A percentile compares a stretch with the other conserved stretches of the same genome.
Evolutionary conservation across 1,284 basidiomycete genomes (phyloP).

Genomic region (Cutaneotrichosporon sp.): DNA sequence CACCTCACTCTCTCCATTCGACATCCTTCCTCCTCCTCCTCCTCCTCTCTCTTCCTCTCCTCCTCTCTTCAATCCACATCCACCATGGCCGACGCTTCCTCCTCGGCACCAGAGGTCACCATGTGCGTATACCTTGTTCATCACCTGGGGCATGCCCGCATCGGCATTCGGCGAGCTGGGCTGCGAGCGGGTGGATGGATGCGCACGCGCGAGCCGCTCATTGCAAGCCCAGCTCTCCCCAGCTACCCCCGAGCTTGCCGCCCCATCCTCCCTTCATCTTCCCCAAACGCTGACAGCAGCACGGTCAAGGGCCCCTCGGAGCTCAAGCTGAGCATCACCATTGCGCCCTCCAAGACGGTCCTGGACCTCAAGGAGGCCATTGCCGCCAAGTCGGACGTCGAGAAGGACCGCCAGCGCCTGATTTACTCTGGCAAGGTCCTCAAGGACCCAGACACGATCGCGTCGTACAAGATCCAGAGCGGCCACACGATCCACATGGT

Average conservation of each 20-base stretch:
- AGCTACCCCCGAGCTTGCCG: too few relatives aligned
- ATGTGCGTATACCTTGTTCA: slow-evolving; percentile 35
- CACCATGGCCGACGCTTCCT: slow-evolving; percentile 30
- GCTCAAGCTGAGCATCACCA: slow-evolving; percentile 82
- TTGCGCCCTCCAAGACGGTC: slow-evolving; percentile 68
- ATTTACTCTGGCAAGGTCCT: slow-evolving; percentile 72
- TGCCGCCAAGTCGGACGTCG: slow-evolving; percentile 77
- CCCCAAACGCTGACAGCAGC: slow-evolving; percentile 30
- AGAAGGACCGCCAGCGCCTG: slow-evolving; percentile 76
- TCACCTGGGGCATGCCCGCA: too few relatives aligned
- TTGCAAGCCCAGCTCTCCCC: too few relatives aligned
- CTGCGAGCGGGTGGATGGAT: too few relatives aligned
- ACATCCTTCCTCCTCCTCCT: slow-evolving; percentile 5
- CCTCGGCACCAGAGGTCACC: slow-evolving; percentile 30
- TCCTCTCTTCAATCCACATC: slow-evolving; percentile 1
- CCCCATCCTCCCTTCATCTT: not conserved
- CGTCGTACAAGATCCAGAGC: slow-evolving; percentile 75
- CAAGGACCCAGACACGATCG: slow-evolving; percentile 78
- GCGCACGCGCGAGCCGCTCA: too few relatives aligned
- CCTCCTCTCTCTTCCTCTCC: slow-evolving; percentile 6
- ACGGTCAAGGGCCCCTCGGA: slow-evolving; percentile 72
- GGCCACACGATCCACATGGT: slow-evolving; percentile 91
- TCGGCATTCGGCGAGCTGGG: too few relatives aligned
- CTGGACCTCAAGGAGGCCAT: slow-evolving; percentile 82
- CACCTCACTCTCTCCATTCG: not conserved